Conservation (phyloP, 768 basidiomycete genomes). For the Solioccasus polychromus region DNA sequence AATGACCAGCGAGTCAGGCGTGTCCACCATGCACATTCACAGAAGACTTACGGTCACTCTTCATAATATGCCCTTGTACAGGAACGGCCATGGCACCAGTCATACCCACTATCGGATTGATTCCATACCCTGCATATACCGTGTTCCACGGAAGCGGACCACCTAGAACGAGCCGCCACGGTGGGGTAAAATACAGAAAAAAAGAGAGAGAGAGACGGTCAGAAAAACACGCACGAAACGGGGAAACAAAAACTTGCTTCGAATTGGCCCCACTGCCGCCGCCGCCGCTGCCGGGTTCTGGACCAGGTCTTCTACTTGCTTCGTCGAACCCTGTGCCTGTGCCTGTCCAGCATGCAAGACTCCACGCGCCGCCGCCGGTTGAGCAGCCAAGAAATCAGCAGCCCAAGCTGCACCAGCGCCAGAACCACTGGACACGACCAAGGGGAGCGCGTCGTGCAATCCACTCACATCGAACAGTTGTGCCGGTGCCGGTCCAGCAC, state of each 20-base stretch:
- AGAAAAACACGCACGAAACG: not conserved
- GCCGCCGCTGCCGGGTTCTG: too few relatives aligned
- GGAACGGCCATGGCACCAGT: conserved; percentile 13
- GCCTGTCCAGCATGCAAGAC: too few relatives aligned
- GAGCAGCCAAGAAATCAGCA: conserved; percentile 49
- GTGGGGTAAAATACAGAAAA: not conserved
- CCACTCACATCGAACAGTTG: conserved; percentile 57
- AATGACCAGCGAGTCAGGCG: not conserved
- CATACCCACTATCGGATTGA: conserved; percentile 39
- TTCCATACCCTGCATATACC: conserved; percentile 34
- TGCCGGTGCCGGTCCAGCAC: conserved; percentile 26
- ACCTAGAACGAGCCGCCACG: conserved; percentile 23
- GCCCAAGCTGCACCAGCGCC: conserved; percentile 49
- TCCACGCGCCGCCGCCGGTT: conserved; percentile 24
- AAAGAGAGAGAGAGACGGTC: not conserved
- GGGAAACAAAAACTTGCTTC: too few relatives aligned
- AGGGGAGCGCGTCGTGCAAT: conserved; percentile 24
- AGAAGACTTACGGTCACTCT: conserved; percentile 43
- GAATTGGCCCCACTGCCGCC: too few relatives aligned
- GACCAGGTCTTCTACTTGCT: too few relatives aligned
- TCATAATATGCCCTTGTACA: conserved; percentile 25
- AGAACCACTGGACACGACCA: not conserved
- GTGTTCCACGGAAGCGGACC: conserved; percentile 40
- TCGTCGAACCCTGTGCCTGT: conserved; percentile 15
- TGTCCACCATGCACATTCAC: not conserved